phyloP scores from a whole-genome alignment of 2,329 filamentous ascomycete genomes.

The Trichoderma polysporum region DNA sequence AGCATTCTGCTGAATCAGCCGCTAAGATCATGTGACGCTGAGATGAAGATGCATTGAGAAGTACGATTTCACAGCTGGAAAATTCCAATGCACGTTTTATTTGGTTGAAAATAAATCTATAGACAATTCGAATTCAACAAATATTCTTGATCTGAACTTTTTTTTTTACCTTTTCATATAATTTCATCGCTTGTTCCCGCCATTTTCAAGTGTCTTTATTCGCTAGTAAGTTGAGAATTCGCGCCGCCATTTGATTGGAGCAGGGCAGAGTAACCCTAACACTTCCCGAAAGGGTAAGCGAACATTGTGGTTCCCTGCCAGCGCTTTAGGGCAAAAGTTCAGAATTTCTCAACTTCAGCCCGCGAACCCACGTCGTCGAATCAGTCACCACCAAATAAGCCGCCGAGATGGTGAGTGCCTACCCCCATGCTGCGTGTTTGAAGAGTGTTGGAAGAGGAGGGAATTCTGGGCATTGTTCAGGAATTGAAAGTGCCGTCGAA shows the following conservation, averaged over 20 bases:
- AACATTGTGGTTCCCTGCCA: constrained; percentile 39
- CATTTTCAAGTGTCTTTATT: neutral
- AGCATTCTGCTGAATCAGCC: neutral
- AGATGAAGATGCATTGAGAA: neutral
- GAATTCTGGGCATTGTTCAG: neutral
- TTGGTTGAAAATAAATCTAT: neutral
- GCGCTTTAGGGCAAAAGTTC: constrained; percentile 46
- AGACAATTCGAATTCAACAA: neutral
- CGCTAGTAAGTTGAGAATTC: neutral
- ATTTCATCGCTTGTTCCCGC: neutral
- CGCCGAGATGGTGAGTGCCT: constrained; percentile 57
- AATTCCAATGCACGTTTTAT: neutral
- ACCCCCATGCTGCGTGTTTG: constrained; percentile 21
- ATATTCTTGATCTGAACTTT: neutral
- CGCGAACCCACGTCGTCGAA: constrained; percentile 52
- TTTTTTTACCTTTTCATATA: neutral
- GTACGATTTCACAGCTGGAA: neutral
- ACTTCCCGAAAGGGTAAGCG: constrained; percentile 44
- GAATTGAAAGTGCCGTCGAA: neutral
- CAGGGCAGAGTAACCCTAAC: constrained; percentile 46
- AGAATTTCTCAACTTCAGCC: constrained; percentile 48
- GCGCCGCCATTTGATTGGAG: constrained; percentile 17
- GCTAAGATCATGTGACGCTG: constrained; percentile 6
- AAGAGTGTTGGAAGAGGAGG: constrained; percentile 5
- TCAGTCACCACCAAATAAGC: constrained; percentile 53